Evolutionary conservation across 225 moss, liverwort and hornwort genomes (phyloP), one percentile per base, ranked within the genome.

Genomic region (Anthoceros angustus): DNA sequence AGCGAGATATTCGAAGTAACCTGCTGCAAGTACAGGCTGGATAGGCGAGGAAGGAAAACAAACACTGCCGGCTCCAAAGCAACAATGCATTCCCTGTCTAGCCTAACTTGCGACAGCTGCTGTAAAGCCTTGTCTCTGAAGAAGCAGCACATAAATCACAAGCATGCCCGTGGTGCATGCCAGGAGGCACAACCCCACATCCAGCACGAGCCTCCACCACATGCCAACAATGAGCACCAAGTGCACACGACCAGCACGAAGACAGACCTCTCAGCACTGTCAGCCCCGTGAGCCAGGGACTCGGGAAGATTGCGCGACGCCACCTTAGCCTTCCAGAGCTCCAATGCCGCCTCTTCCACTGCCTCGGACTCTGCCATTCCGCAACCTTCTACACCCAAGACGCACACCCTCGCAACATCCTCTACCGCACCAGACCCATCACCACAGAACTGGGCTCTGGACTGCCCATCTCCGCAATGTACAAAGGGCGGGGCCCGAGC

Each of bases 11-110:
- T 42, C 9, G 5, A 6, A 45, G 64, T 14, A 65, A 88, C 83
- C 77, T 88, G 68, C 67, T 88, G 86, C 62, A 86, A 68, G 40
- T 82, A 80, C 11, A 83, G 71, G 74, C 82, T 68, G 14, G 77
- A 81, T 55, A 85, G 64, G 2, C 39, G 66, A 20, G 75, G 75
- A 40, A 86, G 77, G 40, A 43, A 61, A 15, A 72, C 39, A 32
- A 83, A 81, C 20, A 66, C 68, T 25, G 42, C 66, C 11, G 65
- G 68, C 41, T 75, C 72, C 43, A 84, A 61, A 6, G 62, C 43
- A 3, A 26, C 42, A 21, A 83, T 42, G 11, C 71, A 73, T 71
- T 86, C 83, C 61, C 72, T 60, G 66, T 78, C 85, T 5, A 74
- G 70, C 69, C 69, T 81, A 68, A 82, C 63, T 42, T 80, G 76